These are phyloP conservation scores for Colletotrichum sp. DNA, from an alignment of 2,329 filamentous ascomycete species.

Conservation along the genomic window DNA sequence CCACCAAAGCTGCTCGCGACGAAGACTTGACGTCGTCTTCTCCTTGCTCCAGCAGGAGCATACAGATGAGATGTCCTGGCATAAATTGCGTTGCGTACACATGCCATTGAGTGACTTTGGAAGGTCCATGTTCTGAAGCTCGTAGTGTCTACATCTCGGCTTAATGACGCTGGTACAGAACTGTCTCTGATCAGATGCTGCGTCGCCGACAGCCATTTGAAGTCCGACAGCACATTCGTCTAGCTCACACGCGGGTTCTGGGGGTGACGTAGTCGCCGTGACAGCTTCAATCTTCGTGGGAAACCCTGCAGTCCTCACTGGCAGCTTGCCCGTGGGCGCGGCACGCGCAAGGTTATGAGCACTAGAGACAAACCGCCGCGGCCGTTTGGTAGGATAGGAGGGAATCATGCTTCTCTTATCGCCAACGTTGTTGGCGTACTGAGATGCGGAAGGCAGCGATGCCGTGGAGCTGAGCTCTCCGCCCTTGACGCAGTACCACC, in stretches of 20 bases:
- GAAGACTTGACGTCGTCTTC: too few species aligned
- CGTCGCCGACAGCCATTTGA: background rate
- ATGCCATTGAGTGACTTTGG: background rate
- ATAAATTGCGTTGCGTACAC: background rate
- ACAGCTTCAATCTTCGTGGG: background rate
- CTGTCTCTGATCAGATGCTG: background rate
- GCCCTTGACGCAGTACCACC: conserved; percentile 27
- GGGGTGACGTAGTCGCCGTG: background rate
- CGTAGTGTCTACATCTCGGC: background rate
- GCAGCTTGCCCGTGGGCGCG: background rate
- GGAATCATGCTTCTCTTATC: background rate
- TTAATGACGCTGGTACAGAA: background rate
- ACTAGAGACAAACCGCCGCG: background rate
- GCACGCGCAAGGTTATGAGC: background rate
- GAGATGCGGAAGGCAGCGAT: background rate
- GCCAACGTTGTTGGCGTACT: background rate
- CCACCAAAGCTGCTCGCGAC: background rate
- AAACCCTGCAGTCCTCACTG: background rate
- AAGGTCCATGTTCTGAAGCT: background rate
- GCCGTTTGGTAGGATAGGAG: background rate
- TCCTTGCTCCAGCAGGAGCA: background rate
- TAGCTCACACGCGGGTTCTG: background rate
- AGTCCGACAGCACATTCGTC: background rate
- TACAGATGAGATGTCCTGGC: background rate
- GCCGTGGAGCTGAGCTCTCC: background rate